Evolutionary conservation across 495 filamentous ascomycete species (phyloP).

Genomic region (Chaetomium fimeti): DNA sequence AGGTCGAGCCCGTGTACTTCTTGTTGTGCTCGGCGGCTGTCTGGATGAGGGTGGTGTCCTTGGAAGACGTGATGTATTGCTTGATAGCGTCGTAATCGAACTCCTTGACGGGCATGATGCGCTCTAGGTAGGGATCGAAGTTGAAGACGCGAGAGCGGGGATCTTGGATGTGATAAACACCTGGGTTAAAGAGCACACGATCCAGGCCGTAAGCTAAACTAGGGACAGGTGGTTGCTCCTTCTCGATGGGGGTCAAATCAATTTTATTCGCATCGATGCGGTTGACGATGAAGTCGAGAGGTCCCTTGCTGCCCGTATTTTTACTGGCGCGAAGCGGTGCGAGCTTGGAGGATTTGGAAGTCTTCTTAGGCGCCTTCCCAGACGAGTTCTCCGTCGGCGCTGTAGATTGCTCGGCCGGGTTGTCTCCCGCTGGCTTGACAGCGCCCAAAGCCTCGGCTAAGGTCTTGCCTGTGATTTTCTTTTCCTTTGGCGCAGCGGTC

Average conservation of each 20-base stretch:
- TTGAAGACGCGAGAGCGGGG: conserved; percentile 85
- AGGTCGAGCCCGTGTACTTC: conserved; percentile 92
- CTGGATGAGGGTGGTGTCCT: conserved; percentile 63
- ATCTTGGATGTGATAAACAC: conserved; percentile 89
- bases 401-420: background rate
- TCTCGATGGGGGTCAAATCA: conserved; percentile 46
- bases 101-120: conserved; percentile 85
- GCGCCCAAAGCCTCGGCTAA: background rate
- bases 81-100: conserved; percentile 88
- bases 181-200: conserved; percentile 91
- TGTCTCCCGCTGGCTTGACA: background rate
- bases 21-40: conserved; percentile 66
- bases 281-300: conserved; percentile 21
- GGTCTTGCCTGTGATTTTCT: background rate
- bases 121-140: conserved; percentile 89
- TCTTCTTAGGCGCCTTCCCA: background rate
- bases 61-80: conserved; percentile 83
- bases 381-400: background rate
- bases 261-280: conserved; percentile 34
- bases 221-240: conserved; percentile 62
- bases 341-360: background rate
- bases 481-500: background rate
- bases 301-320: conserved; percentile 14
- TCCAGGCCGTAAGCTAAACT: conserved; percentile 75
- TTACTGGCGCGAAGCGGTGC: background rate